These are phyloP conservation scores for Lachancea fermentati DNA, from an alignment of 805 yeast species.

Conservation along the genomic window DNA sequence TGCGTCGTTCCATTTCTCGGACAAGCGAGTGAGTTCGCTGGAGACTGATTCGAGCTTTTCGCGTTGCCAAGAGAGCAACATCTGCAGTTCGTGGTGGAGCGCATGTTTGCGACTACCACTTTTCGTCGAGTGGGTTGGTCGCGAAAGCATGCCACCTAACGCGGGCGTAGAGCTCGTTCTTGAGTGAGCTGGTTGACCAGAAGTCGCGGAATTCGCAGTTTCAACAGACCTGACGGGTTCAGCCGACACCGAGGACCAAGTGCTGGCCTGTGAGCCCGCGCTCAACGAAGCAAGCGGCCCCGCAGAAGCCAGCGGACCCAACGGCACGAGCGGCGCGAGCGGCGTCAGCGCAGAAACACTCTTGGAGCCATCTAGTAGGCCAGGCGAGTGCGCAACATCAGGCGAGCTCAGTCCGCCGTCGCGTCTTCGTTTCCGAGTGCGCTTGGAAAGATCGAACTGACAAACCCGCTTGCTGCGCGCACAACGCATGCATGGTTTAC, in stretches of 20 bases:
- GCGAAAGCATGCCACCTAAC: not conserved
- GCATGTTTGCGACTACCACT: not conserved
- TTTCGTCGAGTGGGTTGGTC: not conserved
- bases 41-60: conserved; percentile 38
- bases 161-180: not conserved
- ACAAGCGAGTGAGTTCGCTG: conserved; percentile 36
- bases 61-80: conserved; percentile 25
- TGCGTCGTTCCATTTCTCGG: conserved; percentile 41
- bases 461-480: conserved; percentile 57
- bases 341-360: not conserved
- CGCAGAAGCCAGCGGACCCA: not conserved
- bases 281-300: not conserved
- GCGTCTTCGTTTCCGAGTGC: conserved; percentile 37
- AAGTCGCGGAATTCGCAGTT: too few species aligned
- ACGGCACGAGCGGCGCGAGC: not conserved
- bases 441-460: conserved; percentile 57
- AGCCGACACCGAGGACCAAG: not conserved
- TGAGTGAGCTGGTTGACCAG: too few species aligned
- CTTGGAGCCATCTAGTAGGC: not conserved
- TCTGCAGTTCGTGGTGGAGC: conserved; percentile 6
- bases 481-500: conserved; percentile 72
- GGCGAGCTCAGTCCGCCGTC: conserved; percentile 2
- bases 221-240: too few species aligned
- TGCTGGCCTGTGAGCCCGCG: not conserved
- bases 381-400: not conserved